Conservation (phyloP, 2,329 filamentous ascomycete species). For the Calonectria honghensis region DNA sequence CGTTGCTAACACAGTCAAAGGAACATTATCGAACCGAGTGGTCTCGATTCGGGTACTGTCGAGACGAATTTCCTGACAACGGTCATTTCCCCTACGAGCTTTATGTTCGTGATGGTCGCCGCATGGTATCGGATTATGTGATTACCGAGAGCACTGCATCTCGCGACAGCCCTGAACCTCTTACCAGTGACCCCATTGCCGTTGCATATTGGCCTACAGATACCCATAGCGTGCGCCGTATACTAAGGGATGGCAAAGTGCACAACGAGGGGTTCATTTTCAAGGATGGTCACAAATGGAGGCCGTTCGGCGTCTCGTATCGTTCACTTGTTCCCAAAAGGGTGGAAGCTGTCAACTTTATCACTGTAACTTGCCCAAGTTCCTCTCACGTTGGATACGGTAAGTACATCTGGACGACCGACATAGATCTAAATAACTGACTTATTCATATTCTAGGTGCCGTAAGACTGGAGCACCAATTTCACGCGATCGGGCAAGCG, state of each 20-base stretch:
- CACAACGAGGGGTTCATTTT: constrained; percentile 31
- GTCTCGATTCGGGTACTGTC: constrained; percentile 7
- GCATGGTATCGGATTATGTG: constrained; percentile 27
- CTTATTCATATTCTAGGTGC: not conserved
- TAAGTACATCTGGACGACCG: not conserved
- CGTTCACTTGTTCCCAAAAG: constrained; percentile 3
- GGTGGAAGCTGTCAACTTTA: constrained; percentile 1
- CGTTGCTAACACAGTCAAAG: not conserved
- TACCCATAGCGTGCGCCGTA: constrained; percentile 17
- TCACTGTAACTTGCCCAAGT: constrained; percentile 28
- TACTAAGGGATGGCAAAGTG: constrained; percentile 8
- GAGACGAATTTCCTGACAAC: constrained; percentile 19
- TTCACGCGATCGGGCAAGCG: constrained; percentile 24
- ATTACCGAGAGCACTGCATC: constrained; percentile 28
- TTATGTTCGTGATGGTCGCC: constrained; percentile 20
- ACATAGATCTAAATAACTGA: not conserved
- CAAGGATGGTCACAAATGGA: constrained; percentile 26
- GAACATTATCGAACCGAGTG: constrained; percentile 14
- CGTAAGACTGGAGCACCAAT: constrained; percentile 22
- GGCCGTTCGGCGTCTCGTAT: constrained; percentile 18
- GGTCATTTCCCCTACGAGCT: constrained; percentile 26
- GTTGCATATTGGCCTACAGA: constrained; percentile 28
- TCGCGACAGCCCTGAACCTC: not conserved
- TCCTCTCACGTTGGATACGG: constrained; percentile 27
- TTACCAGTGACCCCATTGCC: not conserved